Base-by-base conservation (phyloP, 257 asterid genomes). In the Petunia axillaris region DNA sequence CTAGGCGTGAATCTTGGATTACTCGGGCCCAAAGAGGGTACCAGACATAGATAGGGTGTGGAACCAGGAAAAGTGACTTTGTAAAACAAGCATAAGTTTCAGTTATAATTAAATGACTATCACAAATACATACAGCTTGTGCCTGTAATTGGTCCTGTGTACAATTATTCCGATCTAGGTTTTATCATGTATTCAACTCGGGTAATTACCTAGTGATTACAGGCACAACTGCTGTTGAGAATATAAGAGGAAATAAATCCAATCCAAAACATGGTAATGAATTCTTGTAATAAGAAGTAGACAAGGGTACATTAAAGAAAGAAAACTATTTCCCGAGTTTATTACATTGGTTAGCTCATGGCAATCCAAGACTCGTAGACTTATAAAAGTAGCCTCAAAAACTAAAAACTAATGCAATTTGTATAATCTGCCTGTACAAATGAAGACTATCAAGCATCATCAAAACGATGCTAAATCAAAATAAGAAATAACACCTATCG, bases 341-440 rank as follows among this genome's bases (percentile, higher is more conserved):
- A 48, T 71, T 36, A 35, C 77, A 71, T 60, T 71, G 25, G 44
- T 48, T 55, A 55, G 35, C 25, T 48, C 54, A 50, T 35, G 62
- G 77, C 40, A 48, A 71, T 11, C 25, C 44, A 48, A 35, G 13
- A 48, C 62, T 71, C 3, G 35, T 48, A 1, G 13, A 71, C 3
- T 71, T 10, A 5, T 46, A 55, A 55, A 10, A 48, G 44, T 71
- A 48, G 62, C 60, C 77, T 57, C 16, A 48, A n/a, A 71, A 4
- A 48, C 62, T 48, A 71, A 16, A 71, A 35, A 67, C 85, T 80
- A 82, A 36, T 77, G 60, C 8, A n/a, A 71, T 70, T 36, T 41
- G 55, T 58, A 77, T 64, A 54, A 43, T 64, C 75, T 58, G 75
- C 81, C 96, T 91, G 83, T 92, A 93, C 96, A 93, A 80, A 84